A percentile compares a stretch with the other conserved stretches of the same genome.
Conservation (phyloP, 768 basidiomycete species). For the Suillus subalutaceus region DNA sequence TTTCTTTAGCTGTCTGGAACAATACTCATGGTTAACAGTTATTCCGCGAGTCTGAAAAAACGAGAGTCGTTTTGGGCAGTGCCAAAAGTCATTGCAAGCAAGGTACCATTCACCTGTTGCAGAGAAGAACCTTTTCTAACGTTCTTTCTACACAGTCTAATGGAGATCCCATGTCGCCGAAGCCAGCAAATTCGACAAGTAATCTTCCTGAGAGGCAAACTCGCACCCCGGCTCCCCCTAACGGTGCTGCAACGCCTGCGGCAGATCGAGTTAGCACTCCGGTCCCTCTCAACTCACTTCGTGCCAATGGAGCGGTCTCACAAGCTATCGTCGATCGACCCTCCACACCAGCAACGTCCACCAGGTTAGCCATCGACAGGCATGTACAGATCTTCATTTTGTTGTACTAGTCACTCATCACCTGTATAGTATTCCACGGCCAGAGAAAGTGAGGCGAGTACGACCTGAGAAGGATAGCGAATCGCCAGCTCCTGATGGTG, state of each 20-base stretch:
- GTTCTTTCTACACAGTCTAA: conserved; percentile 23
- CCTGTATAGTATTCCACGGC: conserved; percentile 63
- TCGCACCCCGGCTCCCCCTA: conserved; percentile 38
- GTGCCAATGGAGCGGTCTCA: conserved; percentile 33
- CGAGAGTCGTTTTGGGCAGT: conserved; percentile 61
- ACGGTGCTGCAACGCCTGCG: conserved; percentile 38
- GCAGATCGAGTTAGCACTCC: conserved; percentile 39
- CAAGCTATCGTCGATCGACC: conserved; percentile 32
- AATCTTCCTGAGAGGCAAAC: conserved; percentile 28
- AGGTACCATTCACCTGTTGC: conserved; percentile 28
- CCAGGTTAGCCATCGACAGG: conserved; percentile 72
- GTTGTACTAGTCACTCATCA: conserved; percentile 14
- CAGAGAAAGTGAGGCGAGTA: conserved; percentile 76
- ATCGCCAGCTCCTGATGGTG: conserved; percentile 37
- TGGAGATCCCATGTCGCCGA: conserved; percentile 32
- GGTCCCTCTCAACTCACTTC: conserved; percentile 59
- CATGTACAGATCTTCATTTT: conserved; percentile 29
- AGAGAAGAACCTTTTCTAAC: neutral
- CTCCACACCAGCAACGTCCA: conserved; percentile 35
- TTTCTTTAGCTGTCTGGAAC: conserved; percentile 6
- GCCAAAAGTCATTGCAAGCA: conserved; percentile 32
- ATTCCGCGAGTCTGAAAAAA: conserved; percentile 75
- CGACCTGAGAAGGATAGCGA: conserved; percentile 40
- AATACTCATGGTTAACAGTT: conserved; percentile 42
- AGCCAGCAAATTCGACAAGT: conserved; percentile 33